Evolutionary conservation across 805 yeast genomes (phyloP).

Genomic region (Vanderwaltozyma polyspora): DNA sequence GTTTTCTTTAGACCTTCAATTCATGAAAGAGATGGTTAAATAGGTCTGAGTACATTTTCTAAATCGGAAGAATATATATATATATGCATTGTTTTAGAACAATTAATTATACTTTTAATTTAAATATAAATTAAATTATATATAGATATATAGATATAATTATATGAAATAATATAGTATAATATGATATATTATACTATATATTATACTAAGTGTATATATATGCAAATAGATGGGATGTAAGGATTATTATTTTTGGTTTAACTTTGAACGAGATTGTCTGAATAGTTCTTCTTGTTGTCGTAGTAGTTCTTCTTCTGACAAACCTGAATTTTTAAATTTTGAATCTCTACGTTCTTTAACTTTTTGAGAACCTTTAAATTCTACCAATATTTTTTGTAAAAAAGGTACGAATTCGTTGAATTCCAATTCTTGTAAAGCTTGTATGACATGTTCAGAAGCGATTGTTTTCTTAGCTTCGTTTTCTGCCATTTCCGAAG

Average conservation of each 20-base stretch:
- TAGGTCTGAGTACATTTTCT: too few species aligned
- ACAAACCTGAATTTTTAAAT: constrained; percentile 81
- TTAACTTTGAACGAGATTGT: constrained; percentile 56
- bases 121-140: too few species aligned
- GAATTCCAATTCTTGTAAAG: constrained; percentile 79
- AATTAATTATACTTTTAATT: too few species aligned
- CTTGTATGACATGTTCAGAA: constrained; percentile 88
- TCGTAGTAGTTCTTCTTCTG: constrained; percentile 82
- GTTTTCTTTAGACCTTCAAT: too few species aligned
- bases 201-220: background rate
- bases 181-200: too few species aligned
- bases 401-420: constrained; percentile 73
- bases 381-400: constrained; percentile 69
- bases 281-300: constrained; percentile 91
- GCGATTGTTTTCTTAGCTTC: constrained; percentile 95
- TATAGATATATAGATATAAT: too few species aligned
- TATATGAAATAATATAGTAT: too few species aligned
- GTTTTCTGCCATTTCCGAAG: constrained; percentile 91
- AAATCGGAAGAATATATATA: too few species aligned
- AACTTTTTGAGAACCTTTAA: constrained; percentile 77
- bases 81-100: too few species aligned
- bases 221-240: background rate
- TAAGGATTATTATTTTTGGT: constrained; percentile 24
- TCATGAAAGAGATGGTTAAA: too few species aligned
- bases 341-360: constrained; percentile 87